A percentile compares a stretch with the other conserved stretches of the same genome.
phyloP scores from a whole-genome alignment of 139 green algal genomes.

The Chlorella ohadii region DNA sequence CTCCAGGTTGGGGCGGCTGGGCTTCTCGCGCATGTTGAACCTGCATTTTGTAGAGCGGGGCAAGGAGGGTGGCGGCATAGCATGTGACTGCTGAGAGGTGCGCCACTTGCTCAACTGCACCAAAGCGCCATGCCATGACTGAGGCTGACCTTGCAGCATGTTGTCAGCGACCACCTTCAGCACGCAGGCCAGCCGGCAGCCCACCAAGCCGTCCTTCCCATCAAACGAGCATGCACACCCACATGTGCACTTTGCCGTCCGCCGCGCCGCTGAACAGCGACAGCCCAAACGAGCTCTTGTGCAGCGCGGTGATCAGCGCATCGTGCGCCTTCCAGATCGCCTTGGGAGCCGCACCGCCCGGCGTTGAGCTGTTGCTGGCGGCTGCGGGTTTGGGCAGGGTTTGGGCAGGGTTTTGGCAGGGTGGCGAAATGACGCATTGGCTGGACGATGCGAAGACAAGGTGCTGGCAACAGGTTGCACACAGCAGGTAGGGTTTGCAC shows the following conservation, averaged over 20 bases:
- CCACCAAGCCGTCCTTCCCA: neutral
- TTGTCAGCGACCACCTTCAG: neutral
- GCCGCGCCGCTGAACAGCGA: slow-evolving; percentile 59
- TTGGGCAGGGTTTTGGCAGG: too few species aligned
- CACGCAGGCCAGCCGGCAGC: neutral
- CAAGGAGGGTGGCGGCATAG: too few species aligned
- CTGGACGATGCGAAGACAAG: too few species aligned
- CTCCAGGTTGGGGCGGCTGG: neutral
- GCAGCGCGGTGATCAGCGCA: slow-evolving; percentile 55
- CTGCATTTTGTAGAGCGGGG: neutral
- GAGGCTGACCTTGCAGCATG: neutral
- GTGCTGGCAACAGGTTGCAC: too few species aligned
- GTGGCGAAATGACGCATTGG: too few species aligned
- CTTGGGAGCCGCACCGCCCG: slow-evolving; percentile 10
- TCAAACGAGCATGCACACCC: neutral
- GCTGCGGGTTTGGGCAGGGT: neutral
- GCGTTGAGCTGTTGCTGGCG: slow-evolving; percentile 1
- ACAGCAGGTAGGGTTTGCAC: too few species aligned
- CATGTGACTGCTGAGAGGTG: too few species aligned
- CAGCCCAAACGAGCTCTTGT: slow-evolving; percentile 39
- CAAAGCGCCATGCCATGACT: too few species aligned
- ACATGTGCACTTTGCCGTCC: slow-evolving; percentile 59
- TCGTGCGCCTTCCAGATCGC: slow-evolving; percentile 63
- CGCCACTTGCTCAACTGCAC: too few species aligned
- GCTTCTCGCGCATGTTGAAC: slow-evolving; percentile 32